Base-by-base conservation (phyloP, 1,139 yeast genomes). In the Diutina neorugosa region DNA sequence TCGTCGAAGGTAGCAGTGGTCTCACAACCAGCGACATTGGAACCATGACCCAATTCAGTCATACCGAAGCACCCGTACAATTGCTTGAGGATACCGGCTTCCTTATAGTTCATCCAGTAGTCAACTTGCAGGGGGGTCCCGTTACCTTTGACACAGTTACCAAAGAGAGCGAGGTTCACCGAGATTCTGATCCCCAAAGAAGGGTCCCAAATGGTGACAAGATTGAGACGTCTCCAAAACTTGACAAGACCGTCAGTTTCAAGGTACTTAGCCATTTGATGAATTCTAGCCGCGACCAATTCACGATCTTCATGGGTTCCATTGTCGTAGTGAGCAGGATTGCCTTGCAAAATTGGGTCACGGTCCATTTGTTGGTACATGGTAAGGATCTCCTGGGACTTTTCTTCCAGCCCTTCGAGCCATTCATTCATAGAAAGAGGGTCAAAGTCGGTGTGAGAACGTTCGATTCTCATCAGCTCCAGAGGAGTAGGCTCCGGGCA, bases 161-260 rank as follows among this genome's bases (percentile, higher is more conserved):
- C 73, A 64, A 85, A 86, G 55, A 86, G 73, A 5, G 89, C 90
- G 62, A 81, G 73, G 68, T 86, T 87, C 54, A 86, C 86, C 52
- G 86, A 65, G 59, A 76, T 62, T 62, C 76, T 63, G 57, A 70
- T 73, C 54, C 68, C 86, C 50, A 81, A 66, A 57, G 89, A 76
- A 21, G 93, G 87, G 57, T 81, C 77, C 56, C 64, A 74, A 37
- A 82, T 73, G 53, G 82, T 80, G 51, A 86, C 78, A 63, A 86
- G 59, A 54, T 61, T 60, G 57, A 64, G 58, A 44, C 68, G 55
- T 49, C 66, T 59, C 59, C 84, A 58, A 56, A 76, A 75, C 44
- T 70, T 71, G 54, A 70, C 69, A 52, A 67, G 62, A 52, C 73
- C 69, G 55, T 80, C 81, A 54, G 67, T 66, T 58, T 75, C 79